These are phyloP conservation scores for Bipolaris zeicola DNA, from an alignment of 2,329 filamentous ascomycete species.

Conservation along the genomic window DNA sequence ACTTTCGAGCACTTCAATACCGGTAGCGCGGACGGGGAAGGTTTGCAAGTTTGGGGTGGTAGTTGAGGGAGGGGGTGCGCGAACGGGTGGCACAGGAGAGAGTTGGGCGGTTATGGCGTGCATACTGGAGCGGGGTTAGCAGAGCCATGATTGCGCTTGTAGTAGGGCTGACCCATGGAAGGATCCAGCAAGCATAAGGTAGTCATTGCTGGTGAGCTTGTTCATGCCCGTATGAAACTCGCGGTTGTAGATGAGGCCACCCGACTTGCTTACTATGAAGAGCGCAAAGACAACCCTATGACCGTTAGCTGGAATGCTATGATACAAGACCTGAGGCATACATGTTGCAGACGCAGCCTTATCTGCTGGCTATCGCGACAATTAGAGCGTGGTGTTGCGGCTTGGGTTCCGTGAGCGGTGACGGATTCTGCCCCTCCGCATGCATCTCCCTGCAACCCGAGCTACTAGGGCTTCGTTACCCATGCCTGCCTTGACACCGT, in stretches of 20 bases:
- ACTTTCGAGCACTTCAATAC: slow-evolving; percentile 90
- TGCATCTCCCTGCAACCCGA: slow-evolving; percentile 11
- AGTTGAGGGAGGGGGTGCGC: slow-evolving; percentile 27
- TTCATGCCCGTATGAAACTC: slow-evolving; percentile 87
- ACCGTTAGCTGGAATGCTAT: slow-evolving; percentile 15
- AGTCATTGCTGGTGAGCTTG: slow-evolving; percentile 93
- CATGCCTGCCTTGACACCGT: slow-evolving; percentile 11
- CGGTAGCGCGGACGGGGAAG: slow-evolving; percentile 61
- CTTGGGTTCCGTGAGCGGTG: slow-evolving; percentile 12
- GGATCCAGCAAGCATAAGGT: slow-evolving; percentile 92
- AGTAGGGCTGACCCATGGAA: slow-evolving; percentile 78
- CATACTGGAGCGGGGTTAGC: slow-evolving; percentile 52
- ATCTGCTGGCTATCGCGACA: slow-evolving; percentile 6
- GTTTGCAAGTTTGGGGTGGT: slow-evolving; percentile 41
- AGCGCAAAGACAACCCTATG: slow-evolving; percentile 90
- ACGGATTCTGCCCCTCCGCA: slow-evolving; percentile 24
- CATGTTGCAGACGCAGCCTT: slow-evolving; percentile 17
- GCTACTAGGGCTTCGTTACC: slow-evolving; percentile 14
- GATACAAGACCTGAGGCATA: slow-evolving; percentile 4
- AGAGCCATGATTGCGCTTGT: not conserved
- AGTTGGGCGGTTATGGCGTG: slow-evolving; percentile 64
- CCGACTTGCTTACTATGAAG: slow-evolving; percentile 98
- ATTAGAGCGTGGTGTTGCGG: slow-evolving; percentile 13
- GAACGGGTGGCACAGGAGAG: slow-evolving; percentile 40
- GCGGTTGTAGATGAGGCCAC: slow-evolving; percentile 93